Percentiles rank a stretch among this genome's conserved stretches.
Evolutionary conservation across 768 basidiomycete genomes (phyloP).

Genomic region (Fistulinella prunicolor): DNA sequence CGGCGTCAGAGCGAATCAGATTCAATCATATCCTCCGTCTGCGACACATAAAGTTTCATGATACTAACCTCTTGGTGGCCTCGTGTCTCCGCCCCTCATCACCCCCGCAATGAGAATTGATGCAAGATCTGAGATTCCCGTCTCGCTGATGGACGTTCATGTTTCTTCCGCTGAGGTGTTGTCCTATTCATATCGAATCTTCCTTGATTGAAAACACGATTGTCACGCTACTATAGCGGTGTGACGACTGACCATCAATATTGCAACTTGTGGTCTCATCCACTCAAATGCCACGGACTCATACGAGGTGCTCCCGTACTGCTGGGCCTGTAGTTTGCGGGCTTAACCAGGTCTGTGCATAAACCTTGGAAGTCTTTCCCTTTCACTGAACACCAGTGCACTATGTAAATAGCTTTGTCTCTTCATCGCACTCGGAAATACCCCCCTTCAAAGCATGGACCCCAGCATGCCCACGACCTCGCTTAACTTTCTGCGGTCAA

Average conservation of each 20-base stretch:
- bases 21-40: conserved; percentile 7
- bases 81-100: conserved; percentile 18
- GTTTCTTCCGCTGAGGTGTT: conserved; percentile 8
- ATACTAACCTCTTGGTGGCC: conserved; percentile 1
- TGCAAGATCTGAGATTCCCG: conserved; percentile 15
- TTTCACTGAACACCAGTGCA: conserved; percentile 10
- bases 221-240: conserved; percentile 14
- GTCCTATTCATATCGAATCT: conserved; percentile 17
- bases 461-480: conserved; percentile 21
- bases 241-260: conserved; percentile 8
- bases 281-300: conserved; percentile 7
- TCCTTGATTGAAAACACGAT: conserved; percentile 17
- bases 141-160: conserved; percentile 8
- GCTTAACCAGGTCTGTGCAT: conserved; percentile 6
- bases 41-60: conserved; percentile 24
- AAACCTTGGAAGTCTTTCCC: conserved; percentile 9
- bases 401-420: conserved; percentile 3
- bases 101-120: conserved; percentile 20
- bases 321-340: conserved; percentile 1
- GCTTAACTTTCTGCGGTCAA: conserved; percentile 26
- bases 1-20: conserved; percentile 24
- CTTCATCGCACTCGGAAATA: conserved; percentile 14
- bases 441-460: conserved; percentile 18
- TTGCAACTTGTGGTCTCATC: not conserved
- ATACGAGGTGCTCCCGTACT: no score